Percentiles rank a stretch among this genome's conserved stretches.
Conservation (phyloP, 768 basidiomycete species). For the Jaapia argillacea region DNA sequence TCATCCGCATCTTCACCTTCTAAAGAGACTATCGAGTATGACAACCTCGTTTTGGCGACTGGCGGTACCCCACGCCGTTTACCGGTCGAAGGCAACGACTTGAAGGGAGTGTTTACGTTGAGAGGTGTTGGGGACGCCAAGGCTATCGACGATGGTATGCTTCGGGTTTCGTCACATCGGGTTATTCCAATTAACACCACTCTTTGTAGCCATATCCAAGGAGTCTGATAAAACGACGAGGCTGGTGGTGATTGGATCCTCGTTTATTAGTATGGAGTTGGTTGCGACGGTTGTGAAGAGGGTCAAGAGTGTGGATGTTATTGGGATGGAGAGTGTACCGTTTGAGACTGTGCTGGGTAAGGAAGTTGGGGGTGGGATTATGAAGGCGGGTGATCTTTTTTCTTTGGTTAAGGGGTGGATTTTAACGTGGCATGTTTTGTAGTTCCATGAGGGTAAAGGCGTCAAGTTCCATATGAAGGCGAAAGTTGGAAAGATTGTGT, state of each 20-base stretch:
- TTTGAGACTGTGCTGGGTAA: constrained; percentile 78
- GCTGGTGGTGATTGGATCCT: constrained; percentile 77
- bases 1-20: no score
- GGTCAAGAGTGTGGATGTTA: constrained; percentile 72
- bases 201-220: not conserved
- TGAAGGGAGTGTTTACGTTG: constrained; percentile 72
- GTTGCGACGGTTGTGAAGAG: constrained; percentile 65
- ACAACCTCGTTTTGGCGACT: constrained; percentile 70
- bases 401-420: not conserved
- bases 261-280: constrained; percentile 92
- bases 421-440: not conserved
- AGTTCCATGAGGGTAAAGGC: constrained; percentile 78
- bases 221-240: constrained; percentile 66
- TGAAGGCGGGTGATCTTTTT: constrained; percentile 41
- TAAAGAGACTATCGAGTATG: constrained; percentile 56
- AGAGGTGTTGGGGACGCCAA: constrained; percentile 62
- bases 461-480: constrained; percentile 77
- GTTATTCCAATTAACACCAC: not conserved
- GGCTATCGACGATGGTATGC: constrained; percentile 43
- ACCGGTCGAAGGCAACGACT: constrained; percentile 64
- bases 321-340: constrained; percentile 75
- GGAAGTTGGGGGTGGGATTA: constrained; percentile 66
- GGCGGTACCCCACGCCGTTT: constrained; percentile 68
- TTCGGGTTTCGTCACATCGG: no score
- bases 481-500: constrained; percentile 56